Percentiles rank a stretch among this genome's conserved stretches.
These are phyloP conservation scores for Ogataea siamensis DNA, from an alignment of 805 yeast genomes.

Conservation along the genomic window DNA sequence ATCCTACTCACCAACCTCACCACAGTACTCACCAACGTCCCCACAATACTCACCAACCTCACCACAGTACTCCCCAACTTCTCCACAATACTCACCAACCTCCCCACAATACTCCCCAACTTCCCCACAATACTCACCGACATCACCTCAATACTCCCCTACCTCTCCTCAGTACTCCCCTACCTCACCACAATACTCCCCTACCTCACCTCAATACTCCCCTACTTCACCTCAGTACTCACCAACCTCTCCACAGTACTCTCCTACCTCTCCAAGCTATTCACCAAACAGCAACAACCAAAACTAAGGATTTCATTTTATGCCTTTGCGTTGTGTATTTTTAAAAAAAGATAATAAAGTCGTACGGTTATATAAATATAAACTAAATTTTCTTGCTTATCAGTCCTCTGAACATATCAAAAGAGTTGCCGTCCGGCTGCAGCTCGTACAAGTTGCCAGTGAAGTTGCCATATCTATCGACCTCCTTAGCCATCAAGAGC, in stretches of 20 bases:
- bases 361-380: constrained; percentile 3
- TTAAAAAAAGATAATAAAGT: constrained; percentile 18
- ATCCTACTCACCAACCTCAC: constrained; percentile 64
- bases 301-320: constrained; percentile 18
- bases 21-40: constrained; percentile 72
- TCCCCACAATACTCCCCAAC: constrained; percentile 81
- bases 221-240: constrained; percentile 79
- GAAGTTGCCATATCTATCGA: constrained; percentile 41
- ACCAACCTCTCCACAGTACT: constrained; percentile 75
- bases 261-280: constrained; percentile 77
- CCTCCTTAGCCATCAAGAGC: constrained; percentile 70
- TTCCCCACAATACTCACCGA: constrained; percentile 68
- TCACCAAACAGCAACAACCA: constrained; percentile 51
- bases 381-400: constrained; percentile 54
- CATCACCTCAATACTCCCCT: constrained; percentile 75
- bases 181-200: constrained; percentile 62
- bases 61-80: constrained; percentile 69
- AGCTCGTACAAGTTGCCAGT: constrained; percentile 63
- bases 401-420: constrained; percentile 89
- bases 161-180: constrained; percentile 68
- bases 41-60: constrained; percentile 80
- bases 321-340: constrained; percentile 19
- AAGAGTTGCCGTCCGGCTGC: constrained; percentile 97
- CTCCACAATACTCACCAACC: constrained; percentile 78
- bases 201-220: constrained; percentile 73